A percentile compares a stretch with the other conserved stretches of the same genome.
Evolutionary conservation across 2,329 filamentous ascomycete species (phyloP).

Genomic region (Aureobasidium vineae): DNA sequence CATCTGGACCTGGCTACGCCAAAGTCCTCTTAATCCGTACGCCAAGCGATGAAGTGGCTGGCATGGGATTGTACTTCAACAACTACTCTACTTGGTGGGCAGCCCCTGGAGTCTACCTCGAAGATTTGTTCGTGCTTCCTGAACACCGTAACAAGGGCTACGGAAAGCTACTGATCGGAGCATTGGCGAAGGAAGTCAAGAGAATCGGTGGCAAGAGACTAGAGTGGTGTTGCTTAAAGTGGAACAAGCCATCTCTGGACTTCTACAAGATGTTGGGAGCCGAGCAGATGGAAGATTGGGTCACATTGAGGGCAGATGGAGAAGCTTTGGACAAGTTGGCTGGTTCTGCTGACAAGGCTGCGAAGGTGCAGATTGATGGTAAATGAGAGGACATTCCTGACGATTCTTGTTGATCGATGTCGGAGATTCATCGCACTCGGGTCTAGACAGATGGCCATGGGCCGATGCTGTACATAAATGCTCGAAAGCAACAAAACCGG

Average conservation of each 20-base stretch:
- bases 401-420: background rate
- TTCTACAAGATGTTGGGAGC: slow-evolving; percentile 73
- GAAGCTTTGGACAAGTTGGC: slow-evolving; percentile 63
- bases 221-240: slow-evolving; percentile 89
- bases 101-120: slow-evolving; percentile 85
- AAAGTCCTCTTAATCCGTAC: slow-evolving; percentile 67
- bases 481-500: background rate
- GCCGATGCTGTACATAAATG: background rate
- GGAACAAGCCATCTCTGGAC: slow-evolving; percentile 85
- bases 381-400: background rate
- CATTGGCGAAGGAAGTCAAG: slow-evolving; percentile 75
- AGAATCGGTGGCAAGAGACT: slow-evolving; percentile 70
- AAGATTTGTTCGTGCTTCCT: slow-evolving; percentile 82
- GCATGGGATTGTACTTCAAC: slow-evolving; percentile 90
- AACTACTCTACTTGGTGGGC: slow-evolving; percentile 94
- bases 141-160: slow-evolving; percentile 72
- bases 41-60: slow-evolving; percentile 53
- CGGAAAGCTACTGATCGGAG: slow-evolving; percentile 70
- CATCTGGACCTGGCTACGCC: slow-evolving; percentile 59
- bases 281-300: slow-evolving; percentile 66
- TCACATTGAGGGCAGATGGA: slow-evolving; percentile 71
- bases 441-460: background rate
- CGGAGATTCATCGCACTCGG: background rate
- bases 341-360: slow-evolving; percentile 10
- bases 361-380: background rate